Conservation (phyloP, 805 yeast species). For the Tetrapisispora iriomotensis region DNA sequence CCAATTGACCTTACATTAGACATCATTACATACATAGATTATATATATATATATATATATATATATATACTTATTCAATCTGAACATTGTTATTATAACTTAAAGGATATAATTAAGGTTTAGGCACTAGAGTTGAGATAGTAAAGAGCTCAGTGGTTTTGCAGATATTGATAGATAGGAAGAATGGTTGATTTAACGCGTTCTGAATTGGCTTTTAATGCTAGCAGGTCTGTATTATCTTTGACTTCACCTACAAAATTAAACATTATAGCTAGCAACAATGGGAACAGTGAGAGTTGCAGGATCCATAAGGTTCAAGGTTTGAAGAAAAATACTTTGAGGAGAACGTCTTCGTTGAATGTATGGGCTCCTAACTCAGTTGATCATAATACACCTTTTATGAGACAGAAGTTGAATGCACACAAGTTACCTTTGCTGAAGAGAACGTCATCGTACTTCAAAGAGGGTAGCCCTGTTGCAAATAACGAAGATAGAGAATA, state of each 20-base stretch:
- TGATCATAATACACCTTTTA: slow-evolving; percentile 6
- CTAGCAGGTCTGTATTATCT: slow-evolving; percentile 31
- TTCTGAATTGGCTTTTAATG: slow-evolving; percentile 13
- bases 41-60: too few species aligned
- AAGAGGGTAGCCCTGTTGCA: slow-evolving; percentile 9
- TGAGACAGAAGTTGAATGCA: slow-evolving; percentile 19
- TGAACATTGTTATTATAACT: too few species aligned
- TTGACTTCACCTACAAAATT: slow-evolving; percentile 39
- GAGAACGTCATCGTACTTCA: slow-evolving; percentile 27
- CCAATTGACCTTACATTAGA: too few species aligned
- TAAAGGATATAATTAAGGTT: too few species aligned
- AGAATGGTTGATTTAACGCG: slow-evolving; percentile 7
- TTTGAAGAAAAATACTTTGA: slow-evolving; percentile 17
- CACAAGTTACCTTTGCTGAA: slow-evolving; percentile 26
- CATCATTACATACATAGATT: too few species aligned
- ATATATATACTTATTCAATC: too few species aligned
- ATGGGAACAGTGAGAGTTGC: slow-evolving; percentile 3
- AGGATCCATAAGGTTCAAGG: slow-evolving; percentile 10
- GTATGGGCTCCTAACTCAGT: background rate
- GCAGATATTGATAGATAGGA: too few species aligned
- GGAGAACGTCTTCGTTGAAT: slow-evolving; percentile 18
- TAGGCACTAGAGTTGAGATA: background rate
- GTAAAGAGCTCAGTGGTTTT: background rate
- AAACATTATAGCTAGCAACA: slow-evolving; percentile 31
- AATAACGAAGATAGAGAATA: background rate